phyloP scores from a whole-genome alignment of 2,329 filamentous ascomycete genomes.

The Talaromyces sp. region DNA sequence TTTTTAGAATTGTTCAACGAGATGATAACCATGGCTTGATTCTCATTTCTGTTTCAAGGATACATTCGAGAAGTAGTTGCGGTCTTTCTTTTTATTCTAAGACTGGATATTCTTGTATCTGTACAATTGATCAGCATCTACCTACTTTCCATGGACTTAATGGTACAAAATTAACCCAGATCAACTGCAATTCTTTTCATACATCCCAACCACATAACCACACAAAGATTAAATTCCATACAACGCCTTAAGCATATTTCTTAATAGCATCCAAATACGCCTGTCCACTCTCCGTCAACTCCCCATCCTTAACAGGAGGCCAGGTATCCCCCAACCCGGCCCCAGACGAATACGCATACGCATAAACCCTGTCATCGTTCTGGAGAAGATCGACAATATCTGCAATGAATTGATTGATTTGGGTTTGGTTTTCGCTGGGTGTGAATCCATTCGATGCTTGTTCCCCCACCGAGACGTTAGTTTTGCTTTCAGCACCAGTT shows the following conservation, averaged over 20 bases:
- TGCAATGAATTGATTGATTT: conserved; percentile 7
- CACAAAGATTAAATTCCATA: neutral
- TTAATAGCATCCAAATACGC: conserved; percentile 10
- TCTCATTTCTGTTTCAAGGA: no score
- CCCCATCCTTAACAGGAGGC: neutral
- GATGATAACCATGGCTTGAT: no score
- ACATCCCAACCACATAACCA: neutral
- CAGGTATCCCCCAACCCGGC: conserved; percentile 7
- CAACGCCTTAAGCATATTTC: conserved; percentile 1
- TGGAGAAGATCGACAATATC: conserved; percentile 9
- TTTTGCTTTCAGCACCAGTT: neutral
- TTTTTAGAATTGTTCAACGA: neutral
- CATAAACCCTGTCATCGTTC: conserved; percentile 6
- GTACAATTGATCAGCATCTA: no score
- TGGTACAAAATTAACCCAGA: no score
- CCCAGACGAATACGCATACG: conserved; percentile 4
- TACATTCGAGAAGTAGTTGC: no score
- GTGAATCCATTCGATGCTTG: conserved; percentile 4
- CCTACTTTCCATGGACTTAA: no score
- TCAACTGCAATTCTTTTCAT: neutral
- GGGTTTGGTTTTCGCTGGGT: conserved; percentile 2
- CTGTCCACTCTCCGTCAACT: conserved; percentile 9
- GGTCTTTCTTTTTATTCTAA: no score
- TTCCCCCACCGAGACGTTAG: neutral
- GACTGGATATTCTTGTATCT: no score